phyloP scores from a whole-genome alignment of 73 alveolate species.

The Paramecium biaurelia region DNA sequence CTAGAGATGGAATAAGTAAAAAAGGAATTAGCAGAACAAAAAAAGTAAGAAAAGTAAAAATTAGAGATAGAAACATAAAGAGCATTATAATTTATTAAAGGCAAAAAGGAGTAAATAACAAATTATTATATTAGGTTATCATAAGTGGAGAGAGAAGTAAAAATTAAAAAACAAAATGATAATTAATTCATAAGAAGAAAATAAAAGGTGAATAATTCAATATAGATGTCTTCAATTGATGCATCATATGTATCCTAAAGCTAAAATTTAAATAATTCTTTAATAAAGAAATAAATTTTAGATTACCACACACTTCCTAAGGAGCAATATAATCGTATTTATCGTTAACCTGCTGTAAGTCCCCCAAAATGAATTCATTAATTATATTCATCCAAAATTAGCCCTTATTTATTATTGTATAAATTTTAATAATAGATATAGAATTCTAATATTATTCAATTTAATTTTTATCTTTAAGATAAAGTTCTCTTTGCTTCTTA shows the following conservation, averaged over 20 bases:
- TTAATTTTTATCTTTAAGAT: conserved; percentile 36
- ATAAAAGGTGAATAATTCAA: not conserved
- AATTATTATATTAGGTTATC: not conserved
- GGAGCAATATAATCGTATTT: conserved; percentile 25
- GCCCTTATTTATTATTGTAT: not conserved
- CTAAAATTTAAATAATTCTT: not conserved
- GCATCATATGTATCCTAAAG: conserved; percentile 17
- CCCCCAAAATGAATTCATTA: not conserved
- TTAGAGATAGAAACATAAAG: not conserved
- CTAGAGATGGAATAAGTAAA: conserved; percentile 50
- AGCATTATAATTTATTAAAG: not conserved
- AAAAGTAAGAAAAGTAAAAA: not conserved
- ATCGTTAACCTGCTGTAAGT: not conserved
- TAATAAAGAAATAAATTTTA: not conserved
- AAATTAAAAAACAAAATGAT: conserved; percentile 7
- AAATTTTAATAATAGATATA: conserved; percentile 81
- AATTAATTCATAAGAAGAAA: not conserved
- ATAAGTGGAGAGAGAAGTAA: not conserved
- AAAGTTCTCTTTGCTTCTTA: conserved; percentile 44
- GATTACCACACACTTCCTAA: conserved; percentile 52
- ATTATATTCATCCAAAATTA: not conserved
- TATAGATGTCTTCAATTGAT: conserved; percentile 5
- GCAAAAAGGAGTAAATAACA: not conserved
- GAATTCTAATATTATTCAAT: conserved; percentile 66
- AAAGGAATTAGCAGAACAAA: conserved; percentile 44